Evolutionary conservation across 345 rosid genomes (phyloP).

Genomic region (Rhodamnia argentea): DNA sequence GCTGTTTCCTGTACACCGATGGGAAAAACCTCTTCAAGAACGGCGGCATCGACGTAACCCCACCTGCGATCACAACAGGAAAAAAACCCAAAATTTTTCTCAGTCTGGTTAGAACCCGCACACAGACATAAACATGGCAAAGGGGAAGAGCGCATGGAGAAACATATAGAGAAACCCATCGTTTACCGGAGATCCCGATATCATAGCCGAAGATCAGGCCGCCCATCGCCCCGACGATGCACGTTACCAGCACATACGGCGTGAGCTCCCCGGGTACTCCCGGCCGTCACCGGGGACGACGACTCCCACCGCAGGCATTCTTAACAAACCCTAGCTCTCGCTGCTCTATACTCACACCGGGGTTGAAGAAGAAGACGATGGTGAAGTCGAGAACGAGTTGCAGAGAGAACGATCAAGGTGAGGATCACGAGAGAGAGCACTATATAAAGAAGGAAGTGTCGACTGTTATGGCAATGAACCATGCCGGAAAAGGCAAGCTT

Average conservation of each 20-base stretch:
- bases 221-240: conserved; percentile 91
- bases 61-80: neutral
- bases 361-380: neutral
- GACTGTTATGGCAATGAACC: neutral
- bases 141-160: neutral
- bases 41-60: conserved; percentile 10
- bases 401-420: neutral
- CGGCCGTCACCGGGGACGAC: conserved; percentile 21
- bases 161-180: neutral
- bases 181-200: conserved; percentile 79
- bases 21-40: conserved; percentile 8
- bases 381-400: neutral
- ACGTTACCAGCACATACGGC: conserved; percentile 57
- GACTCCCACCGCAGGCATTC: conserved; percentile 49
- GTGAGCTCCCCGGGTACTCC: conserved; percentile 82
- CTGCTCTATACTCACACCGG: fast-evolving
- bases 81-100: neutral
- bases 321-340: neutral
- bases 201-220: conserved; percentile 96
- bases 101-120: neutral
- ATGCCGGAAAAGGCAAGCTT: neutral
- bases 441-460: neutral
- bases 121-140: neutral
- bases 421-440: neutral
- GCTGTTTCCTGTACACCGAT: neutral